Evolutionary conservation across 2,329 filamentous ascomycete genomes (phyloP), one percentile per base, ranked within the genome.

Genomic region (Parascedosporium putredinis): DNA sequence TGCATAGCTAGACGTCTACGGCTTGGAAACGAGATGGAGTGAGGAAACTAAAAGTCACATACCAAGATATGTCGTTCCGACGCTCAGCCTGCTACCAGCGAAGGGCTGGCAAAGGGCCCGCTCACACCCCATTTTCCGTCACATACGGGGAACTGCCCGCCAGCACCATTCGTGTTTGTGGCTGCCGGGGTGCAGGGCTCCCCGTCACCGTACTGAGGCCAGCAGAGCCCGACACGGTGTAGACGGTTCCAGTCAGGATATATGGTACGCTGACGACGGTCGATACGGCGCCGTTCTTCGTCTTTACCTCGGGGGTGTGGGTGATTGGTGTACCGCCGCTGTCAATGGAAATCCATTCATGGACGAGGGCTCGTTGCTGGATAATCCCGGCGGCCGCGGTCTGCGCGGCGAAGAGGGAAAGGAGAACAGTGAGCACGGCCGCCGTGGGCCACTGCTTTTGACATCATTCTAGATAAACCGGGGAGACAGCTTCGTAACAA

Each of bases 31-130:
- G 10, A 29, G 10, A 20, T 3, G 8, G 34, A 33, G 7, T 18
- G 10, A n/a, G 23, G n/a, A 43, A 38, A 34, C 4, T 6, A 20
- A 29, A 25, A 6, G 6, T 14, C 5, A 7, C 12, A 33, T 52
- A 51, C 59, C 50, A 45, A 66, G 67, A 49, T 67, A 68, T 0
- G 62, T 61, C 9, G 50, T 50, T 1, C 60, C 63, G 2, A 59
- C 55, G 31, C 56, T 52, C 16, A 68, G 47, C 44, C 58, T 49
- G 42, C 56, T 60, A n/a, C 60, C 62, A 1, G 54, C 33, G 29
- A 52, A 52, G 1, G 65, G 65, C 44, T 57, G 56, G 50, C 65
- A 68, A 68, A 66, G 0, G 65, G 65, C 10, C 52, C 53, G 20
- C 58, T 56, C 4, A 12, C 12, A 12, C 59, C 59, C 23, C 57